Conservation (phyloP, 2,329 filamentous ascomycete species). For the Aspergillus neotritici region DNA sequence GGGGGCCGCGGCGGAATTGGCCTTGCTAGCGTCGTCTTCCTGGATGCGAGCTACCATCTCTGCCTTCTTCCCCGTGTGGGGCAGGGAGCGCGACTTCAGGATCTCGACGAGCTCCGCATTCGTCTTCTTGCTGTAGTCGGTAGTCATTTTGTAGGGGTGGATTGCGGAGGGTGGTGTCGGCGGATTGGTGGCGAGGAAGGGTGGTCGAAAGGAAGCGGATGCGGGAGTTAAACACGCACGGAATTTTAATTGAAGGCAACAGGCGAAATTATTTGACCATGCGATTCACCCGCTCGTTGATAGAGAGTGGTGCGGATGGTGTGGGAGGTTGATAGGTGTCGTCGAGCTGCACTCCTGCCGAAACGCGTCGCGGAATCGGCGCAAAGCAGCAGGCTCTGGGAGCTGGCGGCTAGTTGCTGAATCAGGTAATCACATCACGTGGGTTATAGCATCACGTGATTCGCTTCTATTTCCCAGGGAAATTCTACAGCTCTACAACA, state of each 20-base stretch:
- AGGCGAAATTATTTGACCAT: too few species aligned
- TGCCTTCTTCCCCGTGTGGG: conserved; percentile 47
- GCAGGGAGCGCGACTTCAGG: conserved; percentile 44
- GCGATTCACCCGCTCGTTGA: too few species aligned
- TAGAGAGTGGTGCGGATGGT: too few species aligned
- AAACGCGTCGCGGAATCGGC: not conserved
- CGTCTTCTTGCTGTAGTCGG: conserved; percentile 47
- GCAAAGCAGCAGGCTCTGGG: not conserved
- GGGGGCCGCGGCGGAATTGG: conserved; percentile 9
- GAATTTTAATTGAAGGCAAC: too few species aligned
- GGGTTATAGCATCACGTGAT: too few species aligned
- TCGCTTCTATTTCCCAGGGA: too few species aligned
- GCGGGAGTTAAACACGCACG: too few species aligned
- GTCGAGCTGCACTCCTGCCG: not conserved
- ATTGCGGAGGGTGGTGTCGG: not conserved
- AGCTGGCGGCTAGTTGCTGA: too few species aligned
- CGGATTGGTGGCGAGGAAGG: not conserved
- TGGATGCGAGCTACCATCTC: conserved; percentile 45
- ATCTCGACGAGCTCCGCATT: conserved; percentile 47
- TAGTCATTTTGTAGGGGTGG: conserved; percentile 27
- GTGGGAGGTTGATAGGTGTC: not conserved
- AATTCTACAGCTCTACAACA: too few species aligned
- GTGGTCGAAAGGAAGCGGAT: too few species aligned
- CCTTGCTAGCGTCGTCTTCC: conserved; percentile 36
- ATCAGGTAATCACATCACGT: not conserved